Base-by-base conservation (phyloP, 2,329 filamentous ascomycete genomes). In the Lecanosticta acicola region DNA sequence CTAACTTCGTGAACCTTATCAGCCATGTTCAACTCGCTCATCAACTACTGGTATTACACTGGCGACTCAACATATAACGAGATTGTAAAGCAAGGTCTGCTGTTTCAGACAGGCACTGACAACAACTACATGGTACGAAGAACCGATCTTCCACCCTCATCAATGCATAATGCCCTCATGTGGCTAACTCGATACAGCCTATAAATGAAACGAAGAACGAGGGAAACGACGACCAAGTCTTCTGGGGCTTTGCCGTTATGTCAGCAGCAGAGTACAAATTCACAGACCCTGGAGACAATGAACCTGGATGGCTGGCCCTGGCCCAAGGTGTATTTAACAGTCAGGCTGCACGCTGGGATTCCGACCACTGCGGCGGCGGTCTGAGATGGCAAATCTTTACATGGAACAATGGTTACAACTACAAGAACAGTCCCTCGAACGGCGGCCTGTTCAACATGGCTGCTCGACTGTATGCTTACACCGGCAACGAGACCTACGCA, bases 21-120 rank as follows among this genome's bases (percentile, higher is more conserved):
- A 29, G 60, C 59, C 33, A 64, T 87, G 67, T 84, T 83, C 74
- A 79, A 81, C 50, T 77, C 80, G 0, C 69, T 84, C 54, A 71
- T 86, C 39, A 81, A 85, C 63, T 86, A 86, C 63, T 83, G 80
- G 78, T 76, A 81, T 49, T 73, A 78, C 45, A 85, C 82, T 0
- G 80, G 80, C 45, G 82, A 86, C 63, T 60, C 68, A 3, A 74
- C 73, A 43, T 85, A 82, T 67, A 84, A 85, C 62, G 60, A 73
- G 8, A 71, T 78, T 10, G 68, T 80, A 13, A 78, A 71, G 45
- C 59, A 79, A 50, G 79, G 75, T 3, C 66, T 85, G 60, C 60
- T 80, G 11, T 75, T 75, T 59, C 81, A 84, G 60, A 71, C 73
- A 16, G 80, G 80, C n/a, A 66, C 73, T n/a, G 69, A 71, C 46